Base-by-base conservation (phyloP, 2,329 filamentous ascomycete genomes). In the Helicocarpus griseus region DNA sequence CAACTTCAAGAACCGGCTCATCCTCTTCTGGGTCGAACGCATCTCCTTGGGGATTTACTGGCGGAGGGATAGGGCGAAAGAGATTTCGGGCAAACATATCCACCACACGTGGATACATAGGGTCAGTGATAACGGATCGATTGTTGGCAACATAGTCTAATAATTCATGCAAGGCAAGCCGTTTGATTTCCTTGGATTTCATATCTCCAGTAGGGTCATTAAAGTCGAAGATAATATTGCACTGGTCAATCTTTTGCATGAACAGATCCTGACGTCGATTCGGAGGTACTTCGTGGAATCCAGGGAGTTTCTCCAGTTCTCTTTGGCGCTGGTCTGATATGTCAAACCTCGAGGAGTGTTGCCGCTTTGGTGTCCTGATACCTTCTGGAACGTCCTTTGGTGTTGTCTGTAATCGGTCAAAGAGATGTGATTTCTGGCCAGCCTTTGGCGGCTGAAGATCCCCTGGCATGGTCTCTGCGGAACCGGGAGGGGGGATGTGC, bases 161-260 rank as follows among this genome's bases (percentile, higher is more conserved):
- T 56, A 98, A 77, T 69, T 98, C 93, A 67, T 98, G 93, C 41
- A 98, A 78, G 39, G 93, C 93, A 60, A 98, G 76, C 64, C 93
- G 82, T 77, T 98, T 98, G 78, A 98, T 97, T 73, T 98, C 93
- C 75, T 98, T 98, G 45, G 91, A 95, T 71, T 98, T 98, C 90
- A 98, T 97, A 67, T 98, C 93, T 60, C 86, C 90, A 58, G 88
- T 95, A 46, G 91, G 89, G 70, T 98, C 93, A 68, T 97, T 98
- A 75, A 98, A 98, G 73, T 98, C 93, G 67, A 98, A 98, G 63
- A 98, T 98, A 75, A 98, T 94, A 67, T 98, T 98, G 77, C 93
- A 98, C 69, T 98, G 93, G 64, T 97, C 93, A 61, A 98, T 93
- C 78, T 98, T 98, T 67, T 97, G 90, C 90, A 98, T 96, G 73